Evolutionary conservation across 352 stramenopile genomes (phyloP), one percentile per base, ranked within the genome.

Genomic region (Pythium brachiatum): DNA sequence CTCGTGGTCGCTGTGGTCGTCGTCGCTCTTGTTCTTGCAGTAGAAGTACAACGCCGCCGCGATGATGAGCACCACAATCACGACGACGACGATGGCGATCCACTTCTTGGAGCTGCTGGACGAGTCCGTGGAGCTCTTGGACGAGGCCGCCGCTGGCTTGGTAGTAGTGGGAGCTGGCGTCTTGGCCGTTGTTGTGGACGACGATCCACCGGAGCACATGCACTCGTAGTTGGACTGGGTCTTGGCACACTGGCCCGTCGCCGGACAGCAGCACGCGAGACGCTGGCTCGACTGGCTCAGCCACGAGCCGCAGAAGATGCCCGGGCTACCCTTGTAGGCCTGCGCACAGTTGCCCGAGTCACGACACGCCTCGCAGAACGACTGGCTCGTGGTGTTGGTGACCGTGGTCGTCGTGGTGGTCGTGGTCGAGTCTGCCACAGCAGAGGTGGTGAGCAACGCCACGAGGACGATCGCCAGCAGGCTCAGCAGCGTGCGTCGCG

Each of bases 301-400:
- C 75, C 69, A 86, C 36, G 60, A 57, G 34, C 75, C 71, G 54
- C 81, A 90, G 63, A 75, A 90, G 54, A 88, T 60, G 13, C 78
- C 81, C 0, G 74, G 57, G 4, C 46, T 53, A 11, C 64, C 75
- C 27, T 84, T 64, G 64, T 84, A 90, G n/a, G 79, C 81, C 53
- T 72, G 52, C 21, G 61, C 69, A 68, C 81, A 90, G 44, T 82
- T 65, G 31, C 68, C 71, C 2, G 69, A 61, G 48, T 86, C 76
- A n/a, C 74, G 72, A 60, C 80, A 89, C 56, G 82, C 69, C 60
- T 89, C 74, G 44, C 80, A 88, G 55, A 76, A 66, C 3, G 72
- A 69, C 21, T 44, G 36, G 36, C 36, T 41, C 23, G 36, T 41
- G 7, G 31, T 59, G 36, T 32, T 43, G 50, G 34, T 23, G n/a